Percentiles rank a stretch among this genome's conserved stretches.
These are phyloP conservation scores for Colletotrichum cereale DNA, from an alignment of 2,329 filamentous ascomycete genomes.

Conservation along the genomic window DNA sequence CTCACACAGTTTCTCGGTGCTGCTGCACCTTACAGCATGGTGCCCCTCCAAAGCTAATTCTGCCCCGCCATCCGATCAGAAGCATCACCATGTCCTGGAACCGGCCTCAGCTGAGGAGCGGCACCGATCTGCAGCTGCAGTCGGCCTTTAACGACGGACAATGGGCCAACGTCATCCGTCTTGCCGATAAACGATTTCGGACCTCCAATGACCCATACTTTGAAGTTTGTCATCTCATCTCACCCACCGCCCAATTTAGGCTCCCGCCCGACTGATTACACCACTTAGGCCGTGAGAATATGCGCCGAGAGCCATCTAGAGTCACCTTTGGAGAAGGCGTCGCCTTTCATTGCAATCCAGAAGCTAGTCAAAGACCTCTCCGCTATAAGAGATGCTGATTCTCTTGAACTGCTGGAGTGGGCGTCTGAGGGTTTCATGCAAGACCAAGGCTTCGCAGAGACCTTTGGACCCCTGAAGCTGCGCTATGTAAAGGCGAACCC, in stretches of 20 bases:
- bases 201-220: constrained; percentile 67
- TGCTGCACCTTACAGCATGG: constrained; percentile 32
- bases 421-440: constrained; percentile 56
- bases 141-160: constrained; percentile 66
- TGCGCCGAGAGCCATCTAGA: constrained; percentile 67
- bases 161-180: constrained; percentile 63
- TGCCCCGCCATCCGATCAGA: constrained; percentile 45
- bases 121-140: constrained; percentile 67
- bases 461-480: constrained; percentile 62
- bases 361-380: constrained; percentile 61
- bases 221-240: constrained; percentile 55
- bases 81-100: constrained; percentile 41
- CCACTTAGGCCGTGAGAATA: constrained; percentile 58
- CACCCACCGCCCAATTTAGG: neutral
- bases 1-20: constrained; percentile 18
- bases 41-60: constrained; percentile 39
- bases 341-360: constrained; percentile 59
- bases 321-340: constrained; percentile 59
- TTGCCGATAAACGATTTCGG: constrained; percentile 65
- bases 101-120: constrained; percentile 59
- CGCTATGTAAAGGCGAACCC: constrained; percentile 67
- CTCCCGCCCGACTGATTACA: neutral
- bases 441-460: constrained; percentile 58
- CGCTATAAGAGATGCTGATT: constrained; percentile 62
- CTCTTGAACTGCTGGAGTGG: constrained; percentile 68